Conservation (phyloP, 2,329 filamentous ascomycete species). For the Leptographium radiaticola region DNA sequence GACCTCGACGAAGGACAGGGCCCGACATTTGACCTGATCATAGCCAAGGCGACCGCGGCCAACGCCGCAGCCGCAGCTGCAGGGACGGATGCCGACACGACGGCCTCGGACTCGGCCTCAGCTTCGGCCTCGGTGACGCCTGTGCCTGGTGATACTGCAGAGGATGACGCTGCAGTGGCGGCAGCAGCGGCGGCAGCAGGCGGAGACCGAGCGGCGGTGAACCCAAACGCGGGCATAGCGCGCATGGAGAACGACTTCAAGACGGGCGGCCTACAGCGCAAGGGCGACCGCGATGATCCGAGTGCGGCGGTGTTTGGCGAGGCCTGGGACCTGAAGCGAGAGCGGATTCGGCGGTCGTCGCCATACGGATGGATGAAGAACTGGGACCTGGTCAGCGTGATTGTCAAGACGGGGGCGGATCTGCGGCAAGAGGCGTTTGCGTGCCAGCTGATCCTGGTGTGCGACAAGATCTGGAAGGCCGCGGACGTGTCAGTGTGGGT, state of each 20-base stretch:
- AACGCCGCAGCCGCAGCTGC: constrained; percentile 21
- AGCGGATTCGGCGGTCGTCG: constrained; percentile 70
- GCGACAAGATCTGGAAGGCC: constrained; percentile 70
- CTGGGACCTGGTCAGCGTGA: constrained; percentile 77
- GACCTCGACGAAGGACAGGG: constrained; percentile 57
- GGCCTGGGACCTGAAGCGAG: constrained; percentile 73
- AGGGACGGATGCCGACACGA: background rate
- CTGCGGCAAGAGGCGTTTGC: constrained; percentile 77
- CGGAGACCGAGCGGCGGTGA: constrained; percentile 36
- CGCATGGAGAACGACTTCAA: constrained; percentile 86
- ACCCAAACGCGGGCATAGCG: constrained; percentile 61
- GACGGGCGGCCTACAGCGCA: constrained; percentile 68
- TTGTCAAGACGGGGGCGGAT: constrained; percentile 77
- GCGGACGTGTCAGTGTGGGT: constrained; percentile 71
- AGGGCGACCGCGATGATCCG: constrained; percentile 72
- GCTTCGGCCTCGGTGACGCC: background rate
- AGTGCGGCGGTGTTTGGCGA: constrained; percentile 79
- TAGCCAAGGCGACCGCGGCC: constrained; percentile 53
- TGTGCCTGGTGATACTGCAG: background rate
- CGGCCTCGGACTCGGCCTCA: background rate
- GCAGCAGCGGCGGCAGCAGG: constrained; percentile 23
- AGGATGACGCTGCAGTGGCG: constrained; percentile 8
- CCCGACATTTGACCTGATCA: constrained; percentile 71
- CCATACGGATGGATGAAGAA: constrained; percentile 85
- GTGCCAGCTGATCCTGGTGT: constrained; percentile 71